Evolutionary conservation across 129 eudicot genomes (phyloP), one percentile per base, ranked within the genome.

Genomic region (Chrysanthemum lavandulifolium): DNA sequence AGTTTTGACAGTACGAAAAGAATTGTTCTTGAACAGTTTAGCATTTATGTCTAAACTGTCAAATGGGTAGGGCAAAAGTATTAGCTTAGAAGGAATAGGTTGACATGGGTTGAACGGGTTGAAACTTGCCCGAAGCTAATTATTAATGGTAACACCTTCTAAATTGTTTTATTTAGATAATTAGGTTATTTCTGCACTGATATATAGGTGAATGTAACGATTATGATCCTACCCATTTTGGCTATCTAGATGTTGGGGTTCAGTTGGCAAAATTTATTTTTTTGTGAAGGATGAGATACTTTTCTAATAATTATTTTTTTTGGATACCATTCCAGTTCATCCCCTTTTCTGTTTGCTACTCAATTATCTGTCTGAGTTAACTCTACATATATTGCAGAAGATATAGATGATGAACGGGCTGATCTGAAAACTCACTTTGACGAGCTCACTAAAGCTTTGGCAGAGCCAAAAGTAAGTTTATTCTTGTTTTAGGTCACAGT

Each of bases 391-490:
- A 64, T 56, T 87, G 76, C 84, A 90, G 97, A 84, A 71, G 82
- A 79, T 56, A 83, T 74, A 15, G 86, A 74, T 3, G 79, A 74
- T 70, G 94, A 90, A 69, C 54, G 89, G 21, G 81, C 80, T 15
- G 97, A 85, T 66, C 76, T 90, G 52, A 85, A 65, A 69, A 80
- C 76, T 73, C 80, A 84, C 75, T 74, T 87, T 85, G 85, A 87
- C 12, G 73, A 82, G 21, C 77, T 89, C 36, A 67, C 84, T 23
- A 79, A 70, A 13, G 63, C 16, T 74, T 70, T 82, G 16, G 76
- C 80, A 13, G 88, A 73, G 49, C 81, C 85, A 40, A 72, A 78
- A 57, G 97, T 83, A 75, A 19, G 84, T 58, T 18, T 49, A 15
- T 74, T 68, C 45, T 33, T 63, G 10, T 67, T 21, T 40, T 52